These are phyloP conservation scores for Chaetoscypha palmicola DNA, from an alignment of 2,329 filamentous ascomycete genomes.

Conservation along the genomic window DNA sequence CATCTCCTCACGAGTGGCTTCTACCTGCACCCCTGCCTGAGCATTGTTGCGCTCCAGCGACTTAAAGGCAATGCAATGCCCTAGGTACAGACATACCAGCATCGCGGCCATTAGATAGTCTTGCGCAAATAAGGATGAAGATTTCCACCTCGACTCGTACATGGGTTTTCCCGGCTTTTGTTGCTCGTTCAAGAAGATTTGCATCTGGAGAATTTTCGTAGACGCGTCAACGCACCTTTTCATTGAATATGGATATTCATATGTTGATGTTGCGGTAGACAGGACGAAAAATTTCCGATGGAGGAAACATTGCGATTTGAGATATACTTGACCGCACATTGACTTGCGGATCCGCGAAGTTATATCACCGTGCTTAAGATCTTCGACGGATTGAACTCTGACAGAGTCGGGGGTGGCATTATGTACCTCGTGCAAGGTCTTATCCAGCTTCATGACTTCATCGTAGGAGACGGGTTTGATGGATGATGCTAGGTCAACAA, in stretches of 20 bases:
- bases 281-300: constrained; percentile 29
- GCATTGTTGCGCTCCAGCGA: background rate
- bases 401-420: constrained; percentile 39
- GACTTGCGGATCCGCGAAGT: constrained; percentile 43
- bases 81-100: constrained; percentile 24
- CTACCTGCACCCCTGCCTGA: constrained; percentile 11
- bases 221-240: constrained; percentile 45
- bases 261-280: constrained; percentile 37
- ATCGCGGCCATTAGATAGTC: constrained; percentile 25
- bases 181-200: constrained; percentile 26
- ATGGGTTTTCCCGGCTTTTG: constrained; percentile 8
- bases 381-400: constrained; percentile 39
- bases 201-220: constrained; percentile 40
- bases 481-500: constrained; percentile 45
- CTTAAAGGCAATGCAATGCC: constrained; percentile 11
- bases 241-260: constrained; percentile 43
- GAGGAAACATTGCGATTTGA: constrained; percentile 22
- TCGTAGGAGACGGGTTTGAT: constrained; percentile 41
- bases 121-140: constrained; percentile 16
- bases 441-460: constrained; percentile 45
- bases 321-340: constrained; percentile 18
- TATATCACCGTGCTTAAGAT: constrained; percentile 41
- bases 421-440: constrained; percentile 39
- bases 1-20: constrained; percentile 20
- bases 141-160: constrained; percentile 18